These are phyloP conservation scores for Pholiota conissans DNA, from an alignment of 768 basidiomycete genomes.

Conservation along the genomic window DNA sequence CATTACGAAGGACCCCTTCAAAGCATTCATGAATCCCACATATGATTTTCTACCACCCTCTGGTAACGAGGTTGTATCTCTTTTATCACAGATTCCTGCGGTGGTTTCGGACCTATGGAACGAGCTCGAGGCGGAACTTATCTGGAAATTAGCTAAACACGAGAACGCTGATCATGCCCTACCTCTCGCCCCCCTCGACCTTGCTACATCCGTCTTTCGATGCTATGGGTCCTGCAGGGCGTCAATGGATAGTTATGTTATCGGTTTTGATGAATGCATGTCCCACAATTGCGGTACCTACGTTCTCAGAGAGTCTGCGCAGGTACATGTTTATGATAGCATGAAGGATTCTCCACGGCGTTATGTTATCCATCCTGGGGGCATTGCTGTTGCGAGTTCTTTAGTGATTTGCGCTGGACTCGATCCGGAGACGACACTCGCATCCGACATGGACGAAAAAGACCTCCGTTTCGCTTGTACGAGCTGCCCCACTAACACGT, in stretches of 20 bases:
- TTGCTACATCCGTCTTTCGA: background rate
- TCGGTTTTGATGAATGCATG: background rate
- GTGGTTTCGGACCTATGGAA: no score
- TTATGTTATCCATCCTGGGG: background rate
- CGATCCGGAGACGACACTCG: background rate
- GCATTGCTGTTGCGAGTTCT: background rate
- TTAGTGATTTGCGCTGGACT: background rate
- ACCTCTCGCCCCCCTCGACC: background rate
- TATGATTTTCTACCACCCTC: no score
- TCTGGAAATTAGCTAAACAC: conserved; percentile 6
- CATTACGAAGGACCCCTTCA: no score
- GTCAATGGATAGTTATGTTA: background rate
- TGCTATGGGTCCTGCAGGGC: background rate
- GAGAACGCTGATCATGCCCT: background rate
- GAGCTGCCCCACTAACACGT: background rate
- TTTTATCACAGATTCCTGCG: no score
- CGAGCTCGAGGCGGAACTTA: background rate
- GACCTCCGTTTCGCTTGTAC: background rate
- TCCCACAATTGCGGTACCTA: background rate
- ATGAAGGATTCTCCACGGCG: background rate
- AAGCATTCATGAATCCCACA: no score
- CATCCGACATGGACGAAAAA: background rate
- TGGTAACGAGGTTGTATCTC: no score
- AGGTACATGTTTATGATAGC: background rate
- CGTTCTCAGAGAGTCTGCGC: no score